Conservation (phyloP, 2,329 filamentous ascomycete genomes). For the Ceratocystis cacaofunesta region DNA sequence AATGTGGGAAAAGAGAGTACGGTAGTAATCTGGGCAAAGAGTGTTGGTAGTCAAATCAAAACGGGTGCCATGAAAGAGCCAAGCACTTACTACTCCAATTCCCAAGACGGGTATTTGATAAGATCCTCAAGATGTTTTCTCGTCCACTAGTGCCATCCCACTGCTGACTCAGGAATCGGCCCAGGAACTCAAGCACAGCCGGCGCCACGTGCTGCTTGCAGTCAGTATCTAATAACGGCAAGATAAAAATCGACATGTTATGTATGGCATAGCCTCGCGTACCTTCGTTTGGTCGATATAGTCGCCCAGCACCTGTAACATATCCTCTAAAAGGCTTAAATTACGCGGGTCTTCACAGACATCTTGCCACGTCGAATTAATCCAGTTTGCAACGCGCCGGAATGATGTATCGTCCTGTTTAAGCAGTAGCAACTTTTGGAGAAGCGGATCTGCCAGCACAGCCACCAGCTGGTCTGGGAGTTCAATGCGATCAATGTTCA, state of each 20-base stretch:
- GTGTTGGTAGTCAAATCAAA: conserved; percentile 29
- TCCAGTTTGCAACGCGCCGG: conserved; percentile 43
- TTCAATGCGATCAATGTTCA: conserved; percentile 62
- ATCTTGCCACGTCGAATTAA: conserved; percentile 41
- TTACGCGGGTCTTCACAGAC: conserved; percentile 37
- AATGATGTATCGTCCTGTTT: conserved; percentile 39
- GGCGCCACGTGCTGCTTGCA: conserved; percentile 31
- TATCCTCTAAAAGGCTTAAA: conserved; percentile 34
- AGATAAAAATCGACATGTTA: background rate
- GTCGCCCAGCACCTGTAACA: conserved; percentile 39
- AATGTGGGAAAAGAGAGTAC: conserved; percentile 34
- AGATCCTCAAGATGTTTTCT: conserved; percentile 40
- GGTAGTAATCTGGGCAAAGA: conserved; percentile 33
- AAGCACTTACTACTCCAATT: conserved; percentile 38
- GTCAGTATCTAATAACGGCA: background rate
- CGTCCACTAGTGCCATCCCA: conserved; percentile 49
- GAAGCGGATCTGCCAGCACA: conserved; percentile 56
- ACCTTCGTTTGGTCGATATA: conserved; percentile 45
- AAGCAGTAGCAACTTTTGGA: conserved; percentile 63
- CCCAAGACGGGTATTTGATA: conserved; percentile 40
- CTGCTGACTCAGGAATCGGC: conserved; percentile 33
- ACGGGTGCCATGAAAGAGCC: background rate
- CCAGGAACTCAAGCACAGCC: conserved; percentile 35
- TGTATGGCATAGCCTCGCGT: conserved; percentile 18
- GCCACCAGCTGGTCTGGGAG: conserved; percentile 70